These are phyloP conservation scores for Neofusicoccum sp. DNA, from an alignment of 2,329 filamentous ascomycete genomes.

Conservation along the genomic window DNA sequence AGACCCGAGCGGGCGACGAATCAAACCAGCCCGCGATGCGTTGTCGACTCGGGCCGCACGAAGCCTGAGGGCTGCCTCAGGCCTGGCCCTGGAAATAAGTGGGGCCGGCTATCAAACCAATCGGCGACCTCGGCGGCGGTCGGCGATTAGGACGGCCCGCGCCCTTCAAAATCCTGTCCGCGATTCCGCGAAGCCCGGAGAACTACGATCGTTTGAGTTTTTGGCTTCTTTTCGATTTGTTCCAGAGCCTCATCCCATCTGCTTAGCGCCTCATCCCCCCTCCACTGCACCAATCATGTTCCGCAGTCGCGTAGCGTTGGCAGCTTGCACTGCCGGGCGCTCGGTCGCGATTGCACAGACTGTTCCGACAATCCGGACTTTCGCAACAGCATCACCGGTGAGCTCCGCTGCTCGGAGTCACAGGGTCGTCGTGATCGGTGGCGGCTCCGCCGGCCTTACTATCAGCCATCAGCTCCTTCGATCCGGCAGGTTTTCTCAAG, in stretches of 20 bases:
- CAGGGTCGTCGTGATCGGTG: slow-evolving; percentile 68
- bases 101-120: too few species aligned
- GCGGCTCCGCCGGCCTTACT: slow-evolving; percentile 65
- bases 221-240: not conserved
- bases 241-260: not conserved
- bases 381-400: slow-evolving; percentile 24
- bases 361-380: not conserved
- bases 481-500: slow-evolving; percentile 56
- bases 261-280: not conserved
- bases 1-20: too few species aligned
- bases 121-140: too few species aligned
- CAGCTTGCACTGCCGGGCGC: not conserved
- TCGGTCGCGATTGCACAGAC: not conserved
- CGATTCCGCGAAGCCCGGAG: too few species aligned
- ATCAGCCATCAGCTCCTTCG: slow-evolving; percentile 70
- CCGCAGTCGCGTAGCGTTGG: not conserved
- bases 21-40: too few species aligned
- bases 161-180: too few species aligned
- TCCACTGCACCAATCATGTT: slow-evolving; percentile 3
- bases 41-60: too few species aligned
- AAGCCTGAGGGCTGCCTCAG: too few species aligned
- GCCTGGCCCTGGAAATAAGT: too few species aligned
- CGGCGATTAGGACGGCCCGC: too few species aligned
- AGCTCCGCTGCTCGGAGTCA: slow-evolving; percentile 50
- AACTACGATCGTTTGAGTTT: not conserved